Percentiles rank a stretch among this genome's conserved stretches.
Conservation (phyloP, 108 stramenopile genomes). For the Aurantiochytrium sp. region DNA sequence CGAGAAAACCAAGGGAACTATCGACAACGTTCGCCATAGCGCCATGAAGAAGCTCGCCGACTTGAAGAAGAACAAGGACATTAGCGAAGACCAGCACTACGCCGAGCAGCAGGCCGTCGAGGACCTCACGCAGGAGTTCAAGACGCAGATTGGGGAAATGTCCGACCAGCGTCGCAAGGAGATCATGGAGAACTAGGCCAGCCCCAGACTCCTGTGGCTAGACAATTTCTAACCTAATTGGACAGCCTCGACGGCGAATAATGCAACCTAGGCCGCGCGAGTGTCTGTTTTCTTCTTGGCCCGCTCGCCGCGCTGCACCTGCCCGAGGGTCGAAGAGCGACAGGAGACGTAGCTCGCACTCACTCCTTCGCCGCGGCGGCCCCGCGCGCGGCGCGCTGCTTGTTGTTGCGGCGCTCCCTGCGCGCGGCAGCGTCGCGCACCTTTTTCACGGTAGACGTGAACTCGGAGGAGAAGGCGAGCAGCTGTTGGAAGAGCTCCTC, state of each 20-base stretch:
- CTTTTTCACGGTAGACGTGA: not conserved
- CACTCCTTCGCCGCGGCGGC: too few species aligned
- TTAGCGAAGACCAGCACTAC: not conserved
- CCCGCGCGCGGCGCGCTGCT: not conserved
- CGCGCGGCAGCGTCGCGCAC: not conserved
- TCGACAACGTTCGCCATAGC: not conserved
- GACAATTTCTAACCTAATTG: too few species aligned
- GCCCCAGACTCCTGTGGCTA: too few species aligned
- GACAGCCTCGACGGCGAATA: too few species aligned
- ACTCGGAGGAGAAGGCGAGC: not conserved
- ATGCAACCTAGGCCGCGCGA: too few species aligned
- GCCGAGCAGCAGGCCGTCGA: not conserved
- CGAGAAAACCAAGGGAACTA: not conserved
- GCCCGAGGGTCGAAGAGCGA: too few species aligned
- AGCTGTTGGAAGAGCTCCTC: constrained; percentile 15
- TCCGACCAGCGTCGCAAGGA: not conserved
- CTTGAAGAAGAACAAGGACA: not conserved
- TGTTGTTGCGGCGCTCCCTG: not conserved
- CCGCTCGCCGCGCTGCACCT: too few species aligned
- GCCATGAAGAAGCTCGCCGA: not conserved
- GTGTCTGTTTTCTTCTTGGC: too few species aligned
- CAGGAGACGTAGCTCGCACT: too few species aligned
- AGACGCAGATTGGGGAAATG: not conserved
- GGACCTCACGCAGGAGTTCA: not conserved
- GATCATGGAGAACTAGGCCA: not conserved